Evolutionary conservation across 352 stramenopile genomes (phyloP).

Genomic region (Thraustochytrium striatum): DNA sequence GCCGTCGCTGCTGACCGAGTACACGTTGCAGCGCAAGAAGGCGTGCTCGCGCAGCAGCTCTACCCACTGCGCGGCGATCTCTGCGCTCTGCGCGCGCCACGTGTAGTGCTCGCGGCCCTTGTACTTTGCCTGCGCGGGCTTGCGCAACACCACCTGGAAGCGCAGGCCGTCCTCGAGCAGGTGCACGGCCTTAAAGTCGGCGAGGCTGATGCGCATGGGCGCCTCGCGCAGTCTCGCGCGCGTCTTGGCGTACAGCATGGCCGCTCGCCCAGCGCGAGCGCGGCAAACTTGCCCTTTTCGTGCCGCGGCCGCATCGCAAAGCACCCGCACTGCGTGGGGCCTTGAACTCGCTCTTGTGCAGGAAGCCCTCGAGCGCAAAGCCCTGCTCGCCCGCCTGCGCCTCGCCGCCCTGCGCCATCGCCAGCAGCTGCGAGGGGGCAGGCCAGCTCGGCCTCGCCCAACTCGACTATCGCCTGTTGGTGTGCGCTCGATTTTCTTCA

Average conservation of each 20-base stretch:
- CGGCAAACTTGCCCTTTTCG: constrained; percentile 22
- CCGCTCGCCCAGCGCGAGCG: background rate
- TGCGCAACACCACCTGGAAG: constrained; percentile 6
- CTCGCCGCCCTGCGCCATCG: background rate
- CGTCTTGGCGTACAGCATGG: constrained; percentile 30
- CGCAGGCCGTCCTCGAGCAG: background rate
- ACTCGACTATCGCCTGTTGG: too few species aligned
- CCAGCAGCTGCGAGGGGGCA: background rate
- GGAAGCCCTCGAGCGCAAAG: constrained; percentile 10
- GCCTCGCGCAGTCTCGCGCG: background rate
- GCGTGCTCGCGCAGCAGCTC: background rate
- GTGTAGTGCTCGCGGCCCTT: constrained; percentile 26
- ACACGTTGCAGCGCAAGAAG: constrained; percentile 14
- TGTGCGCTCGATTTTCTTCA: background rate
- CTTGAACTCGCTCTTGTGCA: constrained; percentile 29
- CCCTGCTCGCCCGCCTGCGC: background rate
- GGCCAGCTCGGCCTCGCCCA: background rate
- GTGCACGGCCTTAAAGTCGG: background rate
- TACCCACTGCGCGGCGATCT: constrained; percentile 6
- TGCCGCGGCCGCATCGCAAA: constrained; percentile 29
- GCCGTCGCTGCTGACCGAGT: background rate
- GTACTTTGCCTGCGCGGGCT: constrained; percentile 22
- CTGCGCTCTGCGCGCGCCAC: background rate
- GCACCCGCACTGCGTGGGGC: constrained; percentile 35
- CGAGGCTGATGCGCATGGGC: constrained; percentile 20